Percentiles rank a stretch among this genome's conserved stretches.
Evolutionary conservation across 495 filamentous ascomycete genomes (phyloP).

Genomic region (Cladorrhinum samala): DNA sequence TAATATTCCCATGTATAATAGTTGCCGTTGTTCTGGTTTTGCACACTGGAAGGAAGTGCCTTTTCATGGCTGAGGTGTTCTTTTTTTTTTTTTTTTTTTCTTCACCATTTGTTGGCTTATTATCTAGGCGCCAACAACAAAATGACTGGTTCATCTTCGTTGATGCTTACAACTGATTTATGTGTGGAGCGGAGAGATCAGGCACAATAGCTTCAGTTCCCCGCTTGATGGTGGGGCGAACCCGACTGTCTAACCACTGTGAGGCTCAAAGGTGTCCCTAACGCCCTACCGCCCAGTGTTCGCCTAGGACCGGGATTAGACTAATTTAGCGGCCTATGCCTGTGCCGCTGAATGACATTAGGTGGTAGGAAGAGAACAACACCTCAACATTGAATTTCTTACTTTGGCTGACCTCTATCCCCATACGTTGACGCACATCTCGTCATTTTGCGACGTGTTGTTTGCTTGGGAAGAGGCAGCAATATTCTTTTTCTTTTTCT

Average conservation of each 20-base stretch:
- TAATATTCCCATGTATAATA: constrained; percentile 11
- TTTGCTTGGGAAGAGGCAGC: no score
- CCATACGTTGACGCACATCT: no score
- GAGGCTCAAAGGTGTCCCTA: background rate
- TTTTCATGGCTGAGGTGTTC: constrained; percentile 24
- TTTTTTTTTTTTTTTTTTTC: background rate
- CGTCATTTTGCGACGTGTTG: no score
- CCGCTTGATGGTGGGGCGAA: no score
- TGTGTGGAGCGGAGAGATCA: background rate
- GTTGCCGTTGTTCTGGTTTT: background rate
- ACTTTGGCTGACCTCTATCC: background rate
- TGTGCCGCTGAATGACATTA: background rate
- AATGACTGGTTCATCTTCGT: constrained; percentile 11
- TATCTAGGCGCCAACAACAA: constrained; percentile 3
- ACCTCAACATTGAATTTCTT: background rate
- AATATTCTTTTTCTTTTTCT: background rate
- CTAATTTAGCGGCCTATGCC: background rate
- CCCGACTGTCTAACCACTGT: no score
- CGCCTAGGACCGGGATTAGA: background rate
- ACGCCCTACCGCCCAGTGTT: background rate
- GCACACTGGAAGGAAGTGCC: constrained; percentile 4
- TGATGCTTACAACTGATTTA: background rate
- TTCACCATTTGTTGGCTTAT: no score
- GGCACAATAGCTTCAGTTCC: no score
- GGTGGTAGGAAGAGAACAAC: background rate